These are phyloP conservation scores for Hamamelis virginiana DNA, from an alignment of 164 flowering plant species.

Conservation along the genomic window DNA sequence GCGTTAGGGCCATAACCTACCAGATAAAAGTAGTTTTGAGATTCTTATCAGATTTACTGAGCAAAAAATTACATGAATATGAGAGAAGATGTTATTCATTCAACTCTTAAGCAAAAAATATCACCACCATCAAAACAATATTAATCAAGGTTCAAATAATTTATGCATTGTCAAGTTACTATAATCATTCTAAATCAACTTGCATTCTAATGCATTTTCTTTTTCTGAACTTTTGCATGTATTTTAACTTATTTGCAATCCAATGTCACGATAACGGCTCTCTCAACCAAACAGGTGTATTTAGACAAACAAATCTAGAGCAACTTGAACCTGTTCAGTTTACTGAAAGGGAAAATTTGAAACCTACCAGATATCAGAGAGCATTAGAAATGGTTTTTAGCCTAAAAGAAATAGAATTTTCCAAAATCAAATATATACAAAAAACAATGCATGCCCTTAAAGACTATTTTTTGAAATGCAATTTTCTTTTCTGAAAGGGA, in stretches of 20 bases:
- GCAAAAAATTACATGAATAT: background rate
- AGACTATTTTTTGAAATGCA: too few relatives aligned
- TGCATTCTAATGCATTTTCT: too few relatives aligned
- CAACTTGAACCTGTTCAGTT: background rate
- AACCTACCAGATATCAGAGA: background rate
- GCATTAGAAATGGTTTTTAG: too few relatives aligned
- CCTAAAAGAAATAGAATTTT: background rate
- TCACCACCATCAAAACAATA: background rate
- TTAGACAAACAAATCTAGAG: background rate
- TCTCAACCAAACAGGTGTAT: background rate
- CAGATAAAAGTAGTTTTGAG: conserved; percentile 12
- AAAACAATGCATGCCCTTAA: background rate
- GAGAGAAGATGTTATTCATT: too few relatives aligned
- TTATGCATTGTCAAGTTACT: background rate
- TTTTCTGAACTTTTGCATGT: too few relatives aligned
- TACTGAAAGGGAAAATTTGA: background rate
- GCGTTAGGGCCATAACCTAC: conserved; percentile 82
- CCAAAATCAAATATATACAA: background rate
- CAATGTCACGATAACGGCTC: background rate
- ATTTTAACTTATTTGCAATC: background rate
- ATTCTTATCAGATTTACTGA: background rate
- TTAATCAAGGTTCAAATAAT: background rate
- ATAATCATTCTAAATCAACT: too few relatives aligned
- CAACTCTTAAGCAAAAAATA: background rate
- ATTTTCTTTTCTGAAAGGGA: too few relatives aligned